Evolutionary conservation across 768 basidiomycete species (phyloP).

Genomic region (Rickenella mellea): DNA sequence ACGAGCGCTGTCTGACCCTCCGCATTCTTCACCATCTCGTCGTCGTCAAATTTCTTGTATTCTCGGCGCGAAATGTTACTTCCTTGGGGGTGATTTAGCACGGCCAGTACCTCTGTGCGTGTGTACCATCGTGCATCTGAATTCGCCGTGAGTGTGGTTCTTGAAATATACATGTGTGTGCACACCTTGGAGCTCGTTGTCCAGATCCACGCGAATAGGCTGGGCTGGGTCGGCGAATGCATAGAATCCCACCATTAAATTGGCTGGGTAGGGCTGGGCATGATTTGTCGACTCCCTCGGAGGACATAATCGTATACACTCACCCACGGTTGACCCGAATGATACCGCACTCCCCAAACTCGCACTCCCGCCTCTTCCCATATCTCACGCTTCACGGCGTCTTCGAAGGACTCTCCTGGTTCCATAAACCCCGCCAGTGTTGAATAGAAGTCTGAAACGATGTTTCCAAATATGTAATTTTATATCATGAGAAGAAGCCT

Average conservation of each 20-base stretch:
- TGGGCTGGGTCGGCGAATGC: conserved; percentile 66
- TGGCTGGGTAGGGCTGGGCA: conserved; percentile 78
- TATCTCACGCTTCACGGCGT: conserved; percentile 85
- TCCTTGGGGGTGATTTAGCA: conserved; percentile 49
- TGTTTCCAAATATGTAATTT: too few relatives aligned
- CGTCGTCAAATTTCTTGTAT: conserved; percentile 37
- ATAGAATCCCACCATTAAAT: conserved; percentile 86
- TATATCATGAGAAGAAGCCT: conserved; percentile 6
- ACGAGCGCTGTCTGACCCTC: conserved; percentile 22
- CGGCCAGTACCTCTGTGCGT: conserved; percentile 55
- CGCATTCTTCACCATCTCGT: conserved; percentile 13
- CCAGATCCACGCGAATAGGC: conserved; percentile 75
- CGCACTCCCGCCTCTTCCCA: conserved; percentile 95
- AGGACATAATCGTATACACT: conserved; percentile 11
- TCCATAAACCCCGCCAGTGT: conserved; percentile 92
- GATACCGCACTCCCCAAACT: conserved; percentile 76
- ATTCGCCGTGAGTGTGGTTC: background rate
- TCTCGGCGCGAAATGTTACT: conserved; percentile 39
- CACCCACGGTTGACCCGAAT: conserved; percentile 84
- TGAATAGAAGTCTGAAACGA: conserved; percentile 65
- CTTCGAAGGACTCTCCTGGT: conserved; percentile 90
- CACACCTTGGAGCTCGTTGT: conserved; percentile 90
- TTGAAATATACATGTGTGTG: conserved; percentile 1
- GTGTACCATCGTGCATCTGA: conserved; percentile 87
- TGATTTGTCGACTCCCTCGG: conserved; percentile 4